These are phyloP conservation scores for Sutorius australiensis DNA, from an alignment of 768 basidiomycete genomes.

Conservation along the genomic window DNA sequence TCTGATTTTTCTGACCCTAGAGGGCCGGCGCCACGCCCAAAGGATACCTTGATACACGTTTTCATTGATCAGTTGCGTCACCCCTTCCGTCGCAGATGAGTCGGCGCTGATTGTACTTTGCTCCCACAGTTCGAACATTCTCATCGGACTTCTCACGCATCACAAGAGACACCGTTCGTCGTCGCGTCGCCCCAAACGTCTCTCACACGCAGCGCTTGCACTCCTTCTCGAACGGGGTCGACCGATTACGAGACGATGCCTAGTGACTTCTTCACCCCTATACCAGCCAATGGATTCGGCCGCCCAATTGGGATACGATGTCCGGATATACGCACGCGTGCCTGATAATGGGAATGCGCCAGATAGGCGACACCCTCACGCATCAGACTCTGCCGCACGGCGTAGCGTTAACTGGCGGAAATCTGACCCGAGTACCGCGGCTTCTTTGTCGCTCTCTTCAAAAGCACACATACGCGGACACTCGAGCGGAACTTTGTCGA, in stretches of 20 bases:
- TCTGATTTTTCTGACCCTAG: slow-evolving; percentile 34
- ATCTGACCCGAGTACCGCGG: slow-evolving; percentile 9
- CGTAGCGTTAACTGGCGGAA: slow-evolving; percentile 22
- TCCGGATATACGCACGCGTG: slow-evolving; percentile 65
- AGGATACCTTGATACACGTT: slow-evolving; percentile 36
- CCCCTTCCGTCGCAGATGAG: not conserved
- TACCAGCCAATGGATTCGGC: slow-evolving; percentile 79
- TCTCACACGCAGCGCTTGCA: slow-evolving; percentile 75
- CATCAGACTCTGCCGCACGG: slow-evolving; percentile 10
- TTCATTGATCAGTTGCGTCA: slow-evolving; percentile 44
- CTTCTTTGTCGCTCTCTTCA: not conserved
- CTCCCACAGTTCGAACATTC: slow-evolving; percentile 70
- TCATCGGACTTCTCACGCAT: slow-evolving; percentile 76
- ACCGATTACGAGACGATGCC: slow-evolving; percentile 65
- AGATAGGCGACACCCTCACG: slow-evolving; percentile 39
- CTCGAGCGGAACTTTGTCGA: slow-evolving; percentile 22
- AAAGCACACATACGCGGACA: slow-evolving; percentile 16
- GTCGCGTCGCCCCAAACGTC: slow-evolving; percentile 42
- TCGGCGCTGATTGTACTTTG: slow-evolving; percentile 8
- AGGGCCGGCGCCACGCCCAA: slow-evolving; percentile 30
- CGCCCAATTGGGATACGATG: slow-evolving; percentile 69
- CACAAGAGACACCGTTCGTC: slow-evolving; percentile 49
- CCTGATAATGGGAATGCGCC: slow-evolving; percentile 63
- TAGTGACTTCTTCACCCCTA: slow-evolving; percentile 78
- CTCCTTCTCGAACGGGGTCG: slow-evolving; percentile 82